Evolutionary conservation across 805 yeast genomes (phyloP), one percentile per base, ranked within the genome.

Genomic region (Wickerhamiella musiphila): DNA sequence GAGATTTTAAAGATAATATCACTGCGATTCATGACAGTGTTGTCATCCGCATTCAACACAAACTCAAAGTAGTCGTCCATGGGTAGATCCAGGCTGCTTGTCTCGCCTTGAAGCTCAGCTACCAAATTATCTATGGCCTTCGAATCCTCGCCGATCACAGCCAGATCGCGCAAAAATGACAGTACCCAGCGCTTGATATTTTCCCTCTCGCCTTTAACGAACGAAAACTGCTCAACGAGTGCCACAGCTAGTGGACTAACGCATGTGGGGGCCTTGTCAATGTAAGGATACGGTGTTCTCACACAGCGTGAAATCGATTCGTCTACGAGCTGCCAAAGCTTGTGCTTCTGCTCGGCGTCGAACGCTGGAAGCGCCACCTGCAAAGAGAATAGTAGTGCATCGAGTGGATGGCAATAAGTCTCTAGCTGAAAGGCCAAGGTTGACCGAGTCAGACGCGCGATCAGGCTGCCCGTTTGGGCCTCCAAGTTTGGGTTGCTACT

Each of bases 211-310:
- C 28, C 21, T 10, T 20, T 29, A 11, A 26, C 36, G 23, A 30
- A 33, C 5, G 31, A 23, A 41, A 25, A 53, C 61, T 52, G 86
- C 92, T 43, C 95, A 28, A 70, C 51, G 3, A 74, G 42, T 0
- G 74, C 63, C 10, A 70, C 57, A 2, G 64, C 42, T 31, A 75
- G 63, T 0, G 82, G 78, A 36, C 82, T 71, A 10, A 70, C 44
- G 18, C 47, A 43, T 0, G 43, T 37, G n/a, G 46, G 45, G 20
- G 70, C 61, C 32, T 51, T 39, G 47, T 86, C 95, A 33, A 81
- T 65, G 44, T 83, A 86, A 47, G 78, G 82, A 55, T 77, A 90
- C 0, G 96, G 95, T 0, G 82, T 54, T 39, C 68, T 65, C 23
- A 75, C 65, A 38, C 74, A 63, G 39, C 94, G 65, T 1, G 81